Percentiles rank a stretch among this genome's conserved stretches.
Conservation (phyloP, 345 rosid genomes). For the Citrus australasica region DNA sequence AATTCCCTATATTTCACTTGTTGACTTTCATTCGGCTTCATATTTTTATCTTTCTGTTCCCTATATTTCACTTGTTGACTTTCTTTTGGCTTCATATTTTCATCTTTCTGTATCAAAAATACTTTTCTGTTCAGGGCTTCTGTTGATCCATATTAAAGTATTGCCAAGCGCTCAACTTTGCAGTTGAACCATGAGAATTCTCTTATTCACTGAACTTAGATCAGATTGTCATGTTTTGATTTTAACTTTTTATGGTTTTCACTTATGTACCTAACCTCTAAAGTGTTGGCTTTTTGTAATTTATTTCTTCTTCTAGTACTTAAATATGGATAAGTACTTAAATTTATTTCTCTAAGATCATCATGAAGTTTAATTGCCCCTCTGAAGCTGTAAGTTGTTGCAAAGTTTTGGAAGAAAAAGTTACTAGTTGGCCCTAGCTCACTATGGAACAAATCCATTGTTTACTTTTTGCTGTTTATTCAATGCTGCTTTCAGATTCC, state of each 20-base stretch:
- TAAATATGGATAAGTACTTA: background rate
- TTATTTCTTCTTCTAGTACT: background rate
- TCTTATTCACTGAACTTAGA: background rate
- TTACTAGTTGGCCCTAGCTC: background rate
- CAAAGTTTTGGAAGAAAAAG: background rate
- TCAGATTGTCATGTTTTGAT: background rate
- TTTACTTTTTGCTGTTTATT: constrained; percentile 9
- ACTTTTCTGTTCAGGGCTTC: background rate
- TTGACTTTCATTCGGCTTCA: too few relatives aligned
- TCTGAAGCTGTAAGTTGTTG: background rate
- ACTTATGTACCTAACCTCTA: background rate
- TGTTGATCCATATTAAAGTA: background rate
- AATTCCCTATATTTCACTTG: too few relatives aligned
- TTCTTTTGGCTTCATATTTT: background rate
- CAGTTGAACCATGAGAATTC: background rate
- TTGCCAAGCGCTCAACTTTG: background rate
- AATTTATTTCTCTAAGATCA: too few relatives aligned
- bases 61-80: too few relatives aligned
- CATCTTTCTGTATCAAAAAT: background rate
- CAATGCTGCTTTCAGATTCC: constrained; percentile 37
- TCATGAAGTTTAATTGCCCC: background rate
- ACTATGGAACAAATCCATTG: background rate
- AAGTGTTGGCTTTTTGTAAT: background rate
- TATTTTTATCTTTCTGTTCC: too few relatives aligned
- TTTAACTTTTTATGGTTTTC: background rate